Base-by-base conservation (phyloP, 352 stramenopile genomes). In the Pythium plurisporium region DNA sequence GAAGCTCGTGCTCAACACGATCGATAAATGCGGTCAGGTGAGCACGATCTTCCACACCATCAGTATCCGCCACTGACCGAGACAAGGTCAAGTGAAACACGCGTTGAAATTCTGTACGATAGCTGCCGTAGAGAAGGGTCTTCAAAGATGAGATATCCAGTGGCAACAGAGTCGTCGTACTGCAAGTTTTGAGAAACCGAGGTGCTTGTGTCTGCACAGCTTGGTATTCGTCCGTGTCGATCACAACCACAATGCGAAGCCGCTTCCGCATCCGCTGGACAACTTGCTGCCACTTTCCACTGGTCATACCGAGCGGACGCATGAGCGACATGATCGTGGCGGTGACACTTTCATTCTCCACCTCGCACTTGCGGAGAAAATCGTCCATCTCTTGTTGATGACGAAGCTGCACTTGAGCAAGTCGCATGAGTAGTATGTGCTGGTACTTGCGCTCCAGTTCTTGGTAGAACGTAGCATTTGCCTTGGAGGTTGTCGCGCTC, bases 301-400 rank as follows among this genome's bases (percentile, higher is more conserved):
- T 90, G 0, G 77, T 88, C 11, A 86, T 81, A 6, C 79, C 79
- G 1, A 90, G 57, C 12, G 79, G 79, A 19, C 79, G 71, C 54
- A 86, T 90, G 11, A 90, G 57, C 11, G 79, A 81, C 79, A 90
- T 90, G 61, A 90, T 84, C 4, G 74, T 90, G 4, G 77, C 72
- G 6, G 75, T 82, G 8, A 88, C 68, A 26, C 72, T 88, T 59
- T 90, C 79, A 11, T 70, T 90, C 47, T 90, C 79, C 5, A 90
- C 79, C 62, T 90, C 77, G 12, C 75, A 73, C 34, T 64, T 62
- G 5, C 79, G 69, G 19, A 73, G 36, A 36, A 82, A 74, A 40
- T 90, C 79, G 19, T 90, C 79, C 6, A 58, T 64, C 26, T 90
- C 76, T 22, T 90, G 79, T 27, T 90, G 75, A 55, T 78, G 73